Percentiles rank a stretch among this genome's conserved stretches.
phyloP scores from a whole-genome alignment of 495 filamentous ascomycete species.

The Neurospora sp. region DNA sequence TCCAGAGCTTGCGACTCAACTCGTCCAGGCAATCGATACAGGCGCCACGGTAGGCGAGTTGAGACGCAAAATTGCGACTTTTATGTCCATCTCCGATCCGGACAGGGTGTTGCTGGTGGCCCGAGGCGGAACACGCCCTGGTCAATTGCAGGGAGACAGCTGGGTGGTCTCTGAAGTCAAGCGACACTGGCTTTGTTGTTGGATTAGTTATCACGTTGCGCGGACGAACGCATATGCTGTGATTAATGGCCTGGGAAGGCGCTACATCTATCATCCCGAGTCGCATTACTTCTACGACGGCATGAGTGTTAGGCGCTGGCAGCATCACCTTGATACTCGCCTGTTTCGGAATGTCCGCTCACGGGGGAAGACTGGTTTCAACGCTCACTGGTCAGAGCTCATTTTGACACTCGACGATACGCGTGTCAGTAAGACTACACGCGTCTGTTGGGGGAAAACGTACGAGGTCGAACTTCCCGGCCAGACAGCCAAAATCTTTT shows the following conservation, averaged over 20 bases:
- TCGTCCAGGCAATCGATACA: constrained; percentile 10
- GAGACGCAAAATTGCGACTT: constrained; percentile 8
- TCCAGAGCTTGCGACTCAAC: neutral
- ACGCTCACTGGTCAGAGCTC: constrained; percentile 14
- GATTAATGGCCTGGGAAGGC: constrained; percentile 18
- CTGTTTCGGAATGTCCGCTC: constrained; percentile 12
- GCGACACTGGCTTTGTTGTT: constrained; percentile 24
- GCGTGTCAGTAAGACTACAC: constrained; percentile 4
- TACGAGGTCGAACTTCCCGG: constrained; percentile 23
- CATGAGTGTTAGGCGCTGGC: neutral
- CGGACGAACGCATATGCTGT: constrained; percentile 14
- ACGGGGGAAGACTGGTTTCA: constrained; percentile 9
- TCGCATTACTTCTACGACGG: neutral
- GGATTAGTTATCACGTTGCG: constrained; percentile 18
- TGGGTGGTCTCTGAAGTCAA: constrained; percentile 22
- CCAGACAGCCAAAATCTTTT: constrained; percentile 19
- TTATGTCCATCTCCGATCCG: constrained; percentile 8
- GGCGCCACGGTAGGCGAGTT: constrained; percentile 17
- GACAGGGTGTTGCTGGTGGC: constrained; percentile 22
- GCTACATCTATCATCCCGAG: constrained; percentile 23
- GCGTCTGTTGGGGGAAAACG: constrained; percentile 15
- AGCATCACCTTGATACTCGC: constrained; percentile 5
- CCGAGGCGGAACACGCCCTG: constrained; percentile 19
- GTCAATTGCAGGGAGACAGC: constrained; percentile 20
- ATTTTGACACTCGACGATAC: constrained; percentile 9